Evolutionary conservation across 2,329 filamentous ascomycete species (phyloP).

Genomic region (Myriangium duriaei): DNA sequence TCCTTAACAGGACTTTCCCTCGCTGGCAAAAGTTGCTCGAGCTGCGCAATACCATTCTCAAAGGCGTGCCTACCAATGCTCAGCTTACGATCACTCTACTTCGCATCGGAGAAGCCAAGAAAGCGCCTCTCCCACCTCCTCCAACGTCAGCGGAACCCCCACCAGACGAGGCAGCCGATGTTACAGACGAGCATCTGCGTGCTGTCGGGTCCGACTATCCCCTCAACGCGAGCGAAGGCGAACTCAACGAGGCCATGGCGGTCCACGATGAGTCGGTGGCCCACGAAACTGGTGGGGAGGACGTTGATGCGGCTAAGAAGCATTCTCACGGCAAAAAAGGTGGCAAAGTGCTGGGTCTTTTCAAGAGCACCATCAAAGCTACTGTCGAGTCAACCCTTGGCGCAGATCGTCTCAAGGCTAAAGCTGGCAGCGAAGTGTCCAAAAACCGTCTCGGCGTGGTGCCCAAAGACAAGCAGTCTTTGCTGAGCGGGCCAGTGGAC

Average conservation of each 20-base stretch:
- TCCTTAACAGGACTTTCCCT: slow-evolving; percentile 50
- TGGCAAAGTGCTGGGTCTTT: slow-evolving; percentile 46
- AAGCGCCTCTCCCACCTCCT: slow-evolving; percentile 58
- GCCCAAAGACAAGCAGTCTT: slow-evolving; percentile 31
- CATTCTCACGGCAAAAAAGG: slow-evolving; percentile 37
- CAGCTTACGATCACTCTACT: slow-evolving; percentile 72
- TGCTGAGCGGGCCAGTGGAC: slow-evolving; percentile 54
- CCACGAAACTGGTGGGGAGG: slow-evolving; percentile 39
- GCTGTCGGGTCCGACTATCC: slow-evolving; percentile 42
- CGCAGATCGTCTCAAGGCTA: slow-evolving; percentile 59
- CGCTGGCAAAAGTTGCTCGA: slow-evolving; percentile 66
- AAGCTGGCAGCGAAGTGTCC: slow-evolving; percentile 46
- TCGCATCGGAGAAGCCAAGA: slow-evolving; percentile 69
- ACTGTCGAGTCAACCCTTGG: slow-evolving; percentile 60
- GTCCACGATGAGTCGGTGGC: slow-evolving; percentile 32
- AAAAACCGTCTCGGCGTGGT: slow-evolving; percentile 62
- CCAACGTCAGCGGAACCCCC: slow-evolving; percentile 34
- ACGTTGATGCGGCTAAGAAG: slow-evolving; percentile 39
- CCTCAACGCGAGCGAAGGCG: slow-evolving; percentile 50
- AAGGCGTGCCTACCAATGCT: slow-evolving; percentile 74
- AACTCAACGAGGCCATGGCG: slow-evolving; percentile 49
- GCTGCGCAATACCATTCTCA: slow-evolving; percentile 58
- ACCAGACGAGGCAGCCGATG: slow-evolving; percentile 37
- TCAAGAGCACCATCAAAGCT: slow-evolving; percentile 59
- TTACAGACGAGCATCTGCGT: slow-evolving; percentile 39